Percentiles rank a stretch among this genome's conserved stretches.
phyloP scores from a whole-genome alignment of 257 asterid species.

The Ocimum tenuiflorum region DNA sequence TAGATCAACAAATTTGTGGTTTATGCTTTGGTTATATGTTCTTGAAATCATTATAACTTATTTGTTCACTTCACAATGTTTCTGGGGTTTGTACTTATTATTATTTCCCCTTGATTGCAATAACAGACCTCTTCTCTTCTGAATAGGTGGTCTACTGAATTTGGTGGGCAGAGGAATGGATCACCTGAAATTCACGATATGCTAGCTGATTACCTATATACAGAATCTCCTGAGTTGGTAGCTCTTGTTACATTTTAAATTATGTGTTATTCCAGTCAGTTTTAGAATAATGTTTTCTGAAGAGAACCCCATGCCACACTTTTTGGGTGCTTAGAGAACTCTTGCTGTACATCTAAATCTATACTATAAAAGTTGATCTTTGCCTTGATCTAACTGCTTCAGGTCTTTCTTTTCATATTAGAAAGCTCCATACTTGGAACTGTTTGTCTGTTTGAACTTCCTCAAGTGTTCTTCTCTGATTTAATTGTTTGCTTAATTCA shows the following conservation, averaged over 20 bases:
- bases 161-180: slow-evolving; percentile 65
- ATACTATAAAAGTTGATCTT: not conserved
- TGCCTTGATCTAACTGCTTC: no score
- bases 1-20: not conserved
- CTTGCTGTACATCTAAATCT: not conserved
- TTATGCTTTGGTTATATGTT: slow-evolving; percentile 4
- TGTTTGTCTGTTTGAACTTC: no score
- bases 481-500: no score
- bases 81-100: slow-evolving; percentile 5
- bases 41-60: not conserved
- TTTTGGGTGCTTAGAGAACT: not conserved
- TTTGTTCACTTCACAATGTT: not conserved
- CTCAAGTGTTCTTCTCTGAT: no score
- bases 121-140: slow-evolving; percentile 13
- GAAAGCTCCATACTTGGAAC: no score
- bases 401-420: no score
- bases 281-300: not conserved
- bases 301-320: not conserved
- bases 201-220: slow-evolving; percentile 79
- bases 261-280: not conserved
- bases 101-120: slow-evolving; percentile 13
- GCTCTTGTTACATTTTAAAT: not conserved
- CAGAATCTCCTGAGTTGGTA: slow-evolving; percentile 96
- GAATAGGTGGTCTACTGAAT: slow-evolving; percentile 86
- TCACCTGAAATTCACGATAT: slow-evolving; percentile 91